Base-by-base conservation (phyloP, 331 rosid species). In the Quercus lobata region DNA sequence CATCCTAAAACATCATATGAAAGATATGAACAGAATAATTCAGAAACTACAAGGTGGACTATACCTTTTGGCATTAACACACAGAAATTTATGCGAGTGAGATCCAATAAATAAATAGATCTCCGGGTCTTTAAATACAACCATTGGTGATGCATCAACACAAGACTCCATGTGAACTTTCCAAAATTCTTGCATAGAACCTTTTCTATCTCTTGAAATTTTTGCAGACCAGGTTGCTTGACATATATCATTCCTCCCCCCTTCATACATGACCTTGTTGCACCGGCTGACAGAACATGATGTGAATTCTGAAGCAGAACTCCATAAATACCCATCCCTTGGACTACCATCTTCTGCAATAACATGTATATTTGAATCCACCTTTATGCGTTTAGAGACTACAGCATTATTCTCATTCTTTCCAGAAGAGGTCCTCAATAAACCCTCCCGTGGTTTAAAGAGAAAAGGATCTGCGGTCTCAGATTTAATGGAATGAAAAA, bases 71-170 rank as follows among this genome's bases (percentile, higher is more conserved):
- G 91, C 97, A 84, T 93, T 84, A 77, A 94, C 78, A 76, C 98
- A 94, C 55, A 87, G 57, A 89, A 94, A 94, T 78, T 91, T 93
- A 77, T 82, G 86, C 0, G 98, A 91, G 90, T 92, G 98, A 74
- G 98, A 92, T 84, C 98, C 98, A 84, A 94, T 86, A 82, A 92
- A 91, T 80, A 94, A 84, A 83, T 81, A 91, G 72, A 86, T 69
- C 56, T 88, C 85, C 30, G 81, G 61, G 84, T 83, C 89, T 81
- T 83, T 88, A 57, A 82, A 83, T 75, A 92, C 92, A 79, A 94
- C 78, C 78, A 91, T 66, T 22, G 98, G 96, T 21, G 98, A 94
- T 72, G 97, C 98, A 82, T 92, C 98, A 78, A 94, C 97, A 84
- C 98, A 94, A 53, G 97, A 94, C 76, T 92, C 96, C 92, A 85